Evolutionary conservation across 2,329 filamentous ascomycete genomes (phyloP), one percentile per base, ranked within the genome.

Genomic region (Drechmeria coniospora): DNA sequence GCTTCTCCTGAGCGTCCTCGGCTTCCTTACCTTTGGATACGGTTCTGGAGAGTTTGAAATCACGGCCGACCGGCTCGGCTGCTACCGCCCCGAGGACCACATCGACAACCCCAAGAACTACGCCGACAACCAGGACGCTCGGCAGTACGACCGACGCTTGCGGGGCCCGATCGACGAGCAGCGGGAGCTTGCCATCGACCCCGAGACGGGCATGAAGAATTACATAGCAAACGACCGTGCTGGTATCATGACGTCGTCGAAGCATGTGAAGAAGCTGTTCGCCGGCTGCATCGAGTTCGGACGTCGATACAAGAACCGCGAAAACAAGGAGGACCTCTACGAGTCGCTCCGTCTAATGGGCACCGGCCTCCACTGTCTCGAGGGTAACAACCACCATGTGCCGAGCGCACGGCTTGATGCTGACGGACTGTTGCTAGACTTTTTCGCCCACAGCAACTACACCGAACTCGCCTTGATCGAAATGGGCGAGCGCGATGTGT

Each of bases 381-480:
- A 92, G 57, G 71, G 70, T 72, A 45, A 38, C n/a, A n/a, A n/a
- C n/a, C n/a, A n/a, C n/a, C n/a, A n/a, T n/a, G n/a, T n/a, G n/a
- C 14, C 10, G 14, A 21, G 14, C 11, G 12, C 4, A 12, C 12
- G 21, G 25, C 8, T 27, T 15, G 24, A 12, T 23, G 22, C 36
- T 42, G 26, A 44, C 29, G n/a, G n/a, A 24, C 11, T 20, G 3
- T 6, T 14, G 5, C 8, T 22, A 70, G 86, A 94, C 49, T 95
- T 77, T 57, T 76, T 84, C 29, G 87, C 86, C 11, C 87, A 94
- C 56, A 92, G 82, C 50, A 94, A 94, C 62, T 94, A 92, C 55
- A 74, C 67, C 10, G 86, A 94, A 51, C 69, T 94, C 32, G 81
- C 79, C 32, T 64, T 94, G 26, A 84, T 90, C 42, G 84, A 93